These are phyloP conservation scores for Quercus wislizeni DNA, from an alignment of 306 rosid genomes.

Conservation along the genomic window DNA sequence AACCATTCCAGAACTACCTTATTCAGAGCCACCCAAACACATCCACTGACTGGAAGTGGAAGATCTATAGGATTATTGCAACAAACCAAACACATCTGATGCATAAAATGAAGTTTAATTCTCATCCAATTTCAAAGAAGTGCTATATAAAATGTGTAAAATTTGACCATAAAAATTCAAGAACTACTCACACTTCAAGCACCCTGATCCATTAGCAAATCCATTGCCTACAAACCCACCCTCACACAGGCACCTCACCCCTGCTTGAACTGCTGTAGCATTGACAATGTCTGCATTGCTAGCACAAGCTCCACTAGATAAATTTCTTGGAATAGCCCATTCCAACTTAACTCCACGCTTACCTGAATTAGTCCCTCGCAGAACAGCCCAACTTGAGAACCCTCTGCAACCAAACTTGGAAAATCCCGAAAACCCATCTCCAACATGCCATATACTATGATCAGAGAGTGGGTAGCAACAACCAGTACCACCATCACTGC, in stretches of 20 bases:
- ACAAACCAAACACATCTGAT: background rate
- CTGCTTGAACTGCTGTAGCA: slow-evolving; percentile 58
- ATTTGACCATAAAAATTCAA: background rate
- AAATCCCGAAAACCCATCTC: slow-evolving; percentile 66
- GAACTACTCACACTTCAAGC: slow-evolving; percentile 62
- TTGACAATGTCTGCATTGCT: slow-evolving; percentile 47
- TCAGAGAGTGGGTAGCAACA: slow-evolving; percentile 92
- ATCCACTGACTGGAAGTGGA: background rate
- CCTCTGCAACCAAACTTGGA: slow-evolving; percentile 89
- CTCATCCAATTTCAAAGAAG: background rate
- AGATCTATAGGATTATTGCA: background rate
- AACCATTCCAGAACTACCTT: background rate
- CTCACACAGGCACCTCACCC: slow-evolving; percentile 66
- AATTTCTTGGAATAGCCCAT: slow-evolving; percentile 77
- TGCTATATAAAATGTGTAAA: too few relatives aligned
- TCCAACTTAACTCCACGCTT: slow-evolving; percentile 86
- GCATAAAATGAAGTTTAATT: background rate
- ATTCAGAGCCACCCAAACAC: background rate
- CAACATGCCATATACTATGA: slow-evolving; percentile 68
- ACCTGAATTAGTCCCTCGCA: slow-evolving; percentile 55
- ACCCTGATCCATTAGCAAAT: slow-evolving; percentile 70
- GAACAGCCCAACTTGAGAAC: slow-evolving; percentile 81
- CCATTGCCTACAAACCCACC: slow-evolving; percentile 85
- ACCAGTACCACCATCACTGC: slow-evolving; percentile 42
- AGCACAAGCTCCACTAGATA: slow-evolving; percentile 51